These are phyloP conservation scores for Hibiscus tridactylites DNA, from an alignment of 345 rosid genomes.

Conservation along the genomic window DNA sequence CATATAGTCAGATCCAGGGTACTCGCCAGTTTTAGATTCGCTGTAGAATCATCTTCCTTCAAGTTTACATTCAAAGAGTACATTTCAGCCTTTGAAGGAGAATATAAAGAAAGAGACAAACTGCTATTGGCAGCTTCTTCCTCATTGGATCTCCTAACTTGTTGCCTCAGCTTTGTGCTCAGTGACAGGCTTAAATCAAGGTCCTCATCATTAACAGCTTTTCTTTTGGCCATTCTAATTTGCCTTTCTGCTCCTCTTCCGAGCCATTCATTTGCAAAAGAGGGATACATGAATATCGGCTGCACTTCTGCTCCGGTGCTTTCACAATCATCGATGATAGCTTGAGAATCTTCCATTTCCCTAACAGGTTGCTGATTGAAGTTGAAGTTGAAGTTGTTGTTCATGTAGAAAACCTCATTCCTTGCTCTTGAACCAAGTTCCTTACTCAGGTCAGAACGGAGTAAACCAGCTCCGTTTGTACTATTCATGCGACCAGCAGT, in stretches of 20 bases:
- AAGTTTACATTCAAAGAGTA: neutral
- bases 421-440: constrained; percentile 9
- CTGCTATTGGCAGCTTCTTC: constrained; percentile 7
- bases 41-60: constrained; percentile 6
- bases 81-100: constrained; percentile 9
- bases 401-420: constrained; percentile 14
- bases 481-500: neutral
- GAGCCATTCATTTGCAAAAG: neutral
- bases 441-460: constrained; percentile 1
- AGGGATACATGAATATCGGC: neutral
- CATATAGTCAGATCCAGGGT: constrained; percentile 38
- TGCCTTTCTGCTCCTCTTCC: constrained; percentile 12
- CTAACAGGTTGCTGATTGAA: constrained; percentile 2
- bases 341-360: constrained; percentile 1
- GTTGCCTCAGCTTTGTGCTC: constrained; percentile 13
- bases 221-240: constrained; percentile 12
- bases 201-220: constrained; percentile 5
- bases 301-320: neutral
- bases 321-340: neutral
- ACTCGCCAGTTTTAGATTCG: constrained; percentile 22
- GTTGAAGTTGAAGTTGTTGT: neutral
- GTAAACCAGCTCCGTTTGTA: neutral
- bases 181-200: constrained; percentile 35
- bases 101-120: constrained; percentile 26
- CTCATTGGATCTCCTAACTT: constrained; percentile 5